phyloP scores from a whole-genome alignment of 1,284 basidiomycete species.

The Hemileia vastatrix region DNA sequence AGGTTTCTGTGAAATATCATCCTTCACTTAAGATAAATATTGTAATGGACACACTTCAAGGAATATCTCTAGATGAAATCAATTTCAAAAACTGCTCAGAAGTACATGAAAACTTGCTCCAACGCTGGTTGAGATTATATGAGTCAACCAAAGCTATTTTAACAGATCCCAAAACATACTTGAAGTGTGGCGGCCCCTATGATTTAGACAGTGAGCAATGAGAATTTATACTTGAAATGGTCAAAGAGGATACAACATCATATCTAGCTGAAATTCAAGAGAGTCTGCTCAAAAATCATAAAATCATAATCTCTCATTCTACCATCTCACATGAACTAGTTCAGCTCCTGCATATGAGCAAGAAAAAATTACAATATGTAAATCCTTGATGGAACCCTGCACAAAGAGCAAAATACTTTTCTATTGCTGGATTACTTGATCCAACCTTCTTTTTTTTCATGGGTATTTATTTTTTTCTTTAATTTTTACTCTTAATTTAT shows the following conservation, averaged over 20 bases:
- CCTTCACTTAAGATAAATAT: no score
- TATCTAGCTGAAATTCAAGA: slow-evolving; percentile 1
- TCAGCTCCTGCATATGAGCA: not conserved
- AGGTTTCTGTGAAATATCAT: no score
- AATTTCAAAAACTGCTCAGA: no score
- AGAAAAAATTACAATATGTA: not conserved
- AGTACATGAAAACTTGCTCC: not conserved
- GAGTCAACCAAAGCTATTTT: not conserved
- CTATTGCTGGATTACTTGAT: no score
- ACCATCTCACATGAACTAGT: not conserved
- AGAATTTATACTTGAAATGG: not conserved
- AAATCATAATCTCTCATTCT: not conserved
- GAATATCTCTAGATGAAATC: no score
- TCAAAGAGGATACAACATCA: not conserved
- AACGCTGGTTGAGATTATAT: not conserved
- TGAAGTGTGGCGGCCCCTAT: not conserved
- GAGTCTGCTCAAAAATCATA: not conserved
- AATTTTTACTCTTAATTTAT: no score
- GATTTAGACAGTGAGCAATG: not conserved
- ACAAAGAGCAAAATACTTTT: no score
- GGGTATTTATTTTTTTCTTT: no score
- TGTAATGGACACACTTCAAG: no score
- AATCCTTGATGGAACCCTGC: not conserved
- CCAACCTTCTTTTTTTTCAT: no score
- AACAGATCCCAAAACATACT: not conserved